Evolutionary conservation across 2,329 filamentous ascomycete genomes (phyloP).

Genomic region (Knufia fluminis): DNA sequence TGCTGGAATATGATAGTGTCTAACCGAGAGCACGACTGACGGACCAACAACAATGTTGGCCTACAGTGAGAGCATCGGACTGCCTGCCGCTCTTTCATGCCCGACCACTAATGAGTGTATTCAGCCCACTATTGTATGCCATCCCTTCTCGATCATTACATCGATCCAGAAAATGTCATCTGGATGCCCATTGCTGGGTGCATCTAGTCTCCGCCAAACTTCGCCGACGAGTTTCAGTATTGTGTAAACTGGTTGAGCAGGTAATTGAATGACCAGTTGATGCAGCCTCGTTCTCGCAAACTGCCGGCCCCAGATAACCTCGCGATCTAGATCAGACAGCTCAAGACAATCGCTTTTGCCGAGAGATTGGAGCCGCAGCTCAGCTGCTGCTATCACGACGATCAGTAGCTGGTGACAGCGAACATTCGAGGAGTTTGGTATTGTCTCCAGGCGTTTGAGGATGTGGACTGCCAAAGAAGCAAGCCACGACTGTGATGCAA

Average conservation of each 20-base stretch:
- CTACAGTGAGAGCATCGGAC: too few species aligned
- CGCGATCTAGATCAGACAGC: background rate
- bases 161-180: slow-evolving; percentile 3
- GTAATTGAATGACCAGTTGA: slow-evolving; percentile 24
- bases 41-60: too few species aligned
- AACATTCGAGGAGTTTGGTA: slow-evolving; percentile 45
- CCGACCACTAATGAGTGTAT: too few species aligned
- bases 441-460: slow-evolving; percentile 39
- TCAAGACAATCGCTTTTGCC: background rate
- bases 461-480: slow-evolving; percentile 44
- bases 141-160: slow-evolving; percentile 2
- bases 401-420: slow-evolving; percentile 45
- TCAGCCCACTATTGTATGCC: slow-evolving; percentile 1
- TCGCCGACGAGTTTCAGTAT: background rate
- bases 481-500: slow-evolving; percentile 33
- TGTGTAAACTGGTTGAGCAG: background rate
- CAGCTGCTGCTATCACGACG: slow-evolving; percentile 41
- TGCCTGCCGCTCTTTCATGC: too few species aligned
- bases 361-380: slow-evolving; percentile 37
- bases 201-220: background rate
- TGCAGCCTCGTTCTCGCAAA: slow-evolving; percentile 43
- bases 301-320: background rate
- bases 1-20: too few species aligned
- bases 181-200: background rate
- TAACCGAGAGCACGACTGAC: too few species aligned